These are phyloP conservation scores for Aspergillus sparsus DNA, from an alignment of 495 filamentous ascomycete species.

Conservation along the genomic window DNA sequence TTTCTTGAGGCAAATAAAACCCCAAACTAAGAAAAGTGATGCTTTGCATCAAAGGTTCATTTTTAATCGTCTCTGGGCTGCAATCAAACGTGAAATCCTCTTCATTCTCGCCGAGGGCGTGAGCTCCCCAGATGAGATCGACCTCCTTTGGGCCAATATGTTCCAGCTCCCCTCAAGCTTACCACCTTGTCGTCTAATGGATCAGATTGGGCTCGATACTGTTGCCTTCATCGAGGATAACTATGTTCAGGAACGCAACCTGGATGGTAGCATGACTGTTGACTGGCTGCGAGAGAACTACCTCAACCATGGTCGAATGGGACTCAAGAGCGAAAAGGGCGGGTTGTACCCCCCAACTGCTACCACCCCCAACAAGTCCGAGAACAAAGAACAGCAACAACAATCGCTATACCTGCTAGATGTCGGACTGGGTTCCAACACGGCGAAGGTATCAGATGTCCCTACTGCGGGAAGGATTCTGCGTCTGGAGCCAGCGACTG, in stretches of 20 bases:
- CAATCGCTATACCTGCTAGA: slow-evolving; percentile 33
- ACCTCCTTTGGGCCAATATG: slow-evolving; percentile 40
- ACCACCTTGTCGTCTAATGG: slow-evolving; percentile 35
- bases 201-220: slow-evolving; percentile 35
- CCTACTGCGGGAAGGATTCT: slow-evolving; percentile 29
- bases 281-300: slow-evolving; percentile 39
- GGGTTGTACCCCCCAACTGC: slow-evolving; percentile 33
- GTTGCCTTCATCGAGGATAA: slow-evolving; percentile 46
- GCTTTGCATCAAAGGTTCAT: slow-evolving; percentile 40
- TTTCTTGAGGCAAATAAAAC: not conserved
- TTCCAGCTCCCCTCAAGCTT: slow-evolving; percentile 27
- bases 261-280: slow-evolving; percentile 27
- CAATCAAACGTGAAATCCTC: slow-evolving; percentile 55
- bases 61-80: slow-evolving; percentile 60
- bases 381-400: slow-evolving; percentile 2
- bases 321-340: slow-evolving; percentile 35
- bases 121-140: slow-evolving; percentile 48
- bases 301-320: slow-evolving; percentile 34
- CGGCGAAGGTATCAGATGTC: slow-evolving; percentile 21
- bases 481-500: slow-evolving; percentile 24
- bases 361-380: not conserved
- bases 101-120: slow-evolving; percentile 54
- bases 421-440: slow-evolving; percentile 32
- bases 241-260: slow-evolving; percentile 38
- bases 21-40: not conserved